Evolutionary conservation across 345 rosid species (phyloP).

Genomic region (Anacardium occidentale): DNA sequence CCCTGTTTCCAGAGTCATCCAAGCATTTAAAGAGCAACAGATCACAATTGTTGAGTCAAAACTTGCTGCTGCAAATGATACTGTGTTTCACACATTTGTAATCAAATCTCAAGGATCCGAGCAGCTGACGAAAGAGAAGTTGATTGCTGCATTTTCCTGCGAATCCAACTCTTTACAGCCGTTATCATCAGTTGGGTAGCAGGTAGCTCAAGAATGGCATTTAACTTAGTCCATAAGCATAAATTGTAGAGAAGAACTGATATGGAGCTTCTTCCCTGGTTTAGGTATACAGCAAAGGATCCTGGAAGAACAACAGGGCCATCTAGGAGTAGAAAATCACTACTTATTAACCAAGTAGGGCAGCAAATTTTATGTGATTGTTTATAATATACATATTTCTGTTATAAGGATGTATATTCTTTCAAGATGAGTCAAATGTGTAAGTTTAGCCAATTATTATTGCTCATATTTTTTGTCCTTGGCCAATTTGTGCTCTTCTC

Average conservation of each 20-base stretch:
- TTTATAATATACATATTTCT: constrained; percentile 51
- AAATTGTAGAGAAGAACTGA: constrained; percentile 40
- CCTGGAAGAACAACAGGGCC: constrained; percentile 28
- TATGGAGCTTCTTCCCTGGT: constrained; percentile 44
- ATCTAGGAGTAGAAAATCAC: constrained; percentile 48
- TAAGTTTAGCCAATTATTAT: constrained; percentile 31
- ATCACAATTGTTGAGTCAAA: constrained; percentile 63
- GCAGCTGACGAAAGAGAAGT: constrained; percentile 79
- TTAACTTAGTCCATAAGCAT: constrained; percentile 37
- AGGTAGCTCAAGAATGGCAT: constrained; percentile 28
- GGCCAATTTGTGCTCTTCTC: constrained; percentile 1
- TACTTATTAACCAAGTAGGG: constrained; percentile 49
- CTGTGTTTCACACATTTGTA: constrained; percentile 71
- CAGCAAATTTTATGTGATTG: constrained; percentile 44
- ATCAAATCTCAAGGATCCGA: constrained; percentile 68
- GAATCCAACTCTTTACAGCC: constrained; percentile 51
- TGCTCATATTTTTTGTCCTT: constrained; percentile 18
- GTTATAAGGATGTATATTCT: constrained; percentile 40
- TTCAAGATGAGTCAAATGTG: constrained; percentile 41
- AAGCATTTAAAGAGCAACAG: constrained; percentile 66
- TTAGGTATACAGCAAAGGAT: constrained; percentile 32
- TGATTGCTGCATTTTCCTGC: constrained; percentile 57
- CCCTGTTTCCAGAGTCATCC: constrained; percentile 75
- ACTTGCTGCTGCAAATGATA: constrained; percentile 59
- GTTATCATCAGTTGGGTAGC: constrained; percentile 57